Evolutionary conservation across 805 yeast species (phyloP), one percentile per base, ranked within the genome.

Genomic region (Saccharomycopsis capsularis): DNA sequence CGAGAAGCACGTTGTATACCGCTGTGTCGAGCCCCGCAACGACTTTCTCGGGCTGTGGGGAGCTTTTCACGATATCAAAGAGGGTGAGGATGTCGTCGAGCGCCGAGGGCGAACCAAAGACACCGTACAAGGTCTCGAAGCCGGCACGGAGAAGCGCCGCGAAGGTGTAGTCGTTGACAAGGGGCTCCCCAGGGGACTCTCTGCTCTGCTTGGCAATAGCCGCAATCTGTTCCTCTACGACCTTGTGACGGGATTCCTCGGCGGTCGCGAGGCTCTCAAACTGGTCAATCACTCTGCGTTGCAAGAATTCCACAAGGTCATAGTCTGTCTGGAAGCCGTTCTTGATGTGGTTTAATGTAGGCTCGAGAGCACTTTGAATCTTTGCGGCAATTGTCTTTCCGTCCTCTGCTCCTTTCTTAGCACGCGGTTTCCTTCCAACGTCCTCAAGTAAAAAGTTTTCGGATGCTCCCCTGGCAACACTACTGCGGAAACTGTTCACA

Each of bases 1-100:
- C 25, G 11, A 53, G 36, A 39, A 53, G 41, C 25, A 53, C 46
- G 42, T 53, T 50, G 40, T 37, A 52, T 9, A 49, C 25, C 4
- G 48, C 46, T 24, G 48, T 52, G 32, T 49, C 37, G 16, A 40
- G 38, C 3, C 53, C 55, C 24, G 45, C 44, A 15, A 42, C 32
- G 18, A 43, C 40, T 13, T 41, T 9, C 9, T 51, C 51, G 4
- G 47, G 13, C 4, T 22, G 42, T 16, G 24, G 18, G 7, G 21
- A 29, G 22, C 46, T 22, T 35, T 47, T 50, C 15, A 46, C 9
- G 3, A 13, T 21, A 1, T 50, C 29, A 27, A 38, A 39, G 6
- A 47, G 32, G n/a, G 51, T 38, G 5, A 30, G 13, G 22, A 50
- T 50, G 25, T 50, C 54, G 7, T 21, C 15, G 5, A 42, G 5